Evolutionary conservation across 805 yeast species (phyloP).

Genomic region (Yarrowia osloensis): DNA sequence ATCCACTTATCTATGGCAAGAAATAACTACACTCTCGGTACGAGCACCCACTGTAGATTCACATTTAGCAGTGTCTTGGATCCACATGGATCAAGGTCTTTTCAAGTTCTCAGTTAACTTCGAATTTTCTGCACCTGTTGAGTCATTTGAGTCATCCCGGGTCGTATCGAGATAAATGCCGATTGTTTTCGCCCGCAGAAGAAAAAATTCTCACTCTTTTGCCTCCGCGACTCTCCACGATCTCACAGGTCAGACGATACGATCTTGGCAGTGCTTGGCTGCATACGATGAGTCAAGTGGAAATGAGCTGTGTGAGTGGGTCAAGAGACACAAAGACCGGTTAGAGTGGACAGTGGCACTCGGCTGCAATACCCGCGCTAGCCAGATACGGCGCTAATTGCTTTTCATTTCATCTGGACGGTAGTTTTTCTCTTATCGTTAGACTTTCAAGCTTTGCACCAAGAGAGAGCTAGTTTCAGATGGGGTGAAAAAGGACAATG

Average conservation of each 20-base stretch:
- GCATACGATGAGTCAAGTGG: not conserved
- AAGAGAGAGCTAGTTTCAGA: not conserved
- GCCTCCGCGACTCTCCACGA: not conserved
- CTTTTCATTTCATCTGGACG: not conserved
- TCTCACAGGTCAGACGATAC: not conserved
- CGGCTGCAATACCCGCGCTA: not conserved
- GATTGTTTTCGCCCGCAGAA: not conserved
- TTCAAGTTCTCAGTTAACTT: not conserved
- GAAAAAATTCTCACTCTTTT: not conserved
- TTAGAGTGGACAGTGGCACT: no score
- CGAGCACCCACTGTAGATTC: no score
- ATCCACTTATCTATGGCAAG: no score
- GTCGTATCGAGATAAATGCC: not conserved
- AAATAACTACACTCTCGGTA: no score
- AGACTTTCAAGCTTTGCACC: not conserved
- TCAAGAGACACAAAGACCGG: no score
- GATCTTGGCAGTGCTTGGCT: not conserved
- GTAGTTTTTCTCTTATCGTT: not conserved
- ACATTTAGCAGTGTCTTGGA: not conserved
- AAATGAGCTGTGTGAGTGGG: no score
- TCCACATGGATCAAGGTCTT: not conserved
- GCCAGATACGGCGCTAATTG: not conserved
- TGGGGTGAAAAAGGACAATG: no score
- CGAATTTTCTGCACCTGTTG: slow-evolving; percentile 5
- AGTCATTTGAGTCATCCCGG: slow-evolving; percentile 19